These are phyloP conservation scores for Thraustochytrium striatum DNA, from an alignment of 352 stramenopile species.

Conservation along the genomic window DNA sequence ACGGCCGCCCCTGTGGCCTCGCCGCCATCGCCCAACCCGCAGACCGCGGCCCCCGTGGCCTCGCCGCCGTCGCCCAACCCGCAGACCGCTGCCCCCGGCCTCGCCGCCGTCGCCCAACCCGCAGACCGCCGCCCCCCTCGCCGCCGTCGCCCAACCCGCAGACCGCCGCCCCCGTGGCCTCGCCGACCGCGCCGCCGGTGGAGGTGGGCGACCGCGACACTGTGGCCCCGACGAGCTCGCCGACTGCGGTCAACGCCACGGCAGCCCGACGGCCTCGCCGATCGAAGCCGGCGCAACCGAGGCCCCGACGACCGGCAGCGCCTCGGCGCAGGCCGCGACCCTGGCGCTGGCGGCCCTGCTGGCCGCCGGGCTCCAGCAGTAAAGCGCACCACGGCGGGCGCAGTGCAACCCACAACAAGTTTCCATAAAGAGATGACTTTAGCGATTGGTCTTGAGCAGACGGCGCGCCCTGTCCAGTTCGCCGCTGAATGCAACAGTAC, in stretches of 20 bases:
- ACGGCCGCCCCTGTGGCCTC: neutral
- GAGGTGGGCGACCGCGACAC: neutral
- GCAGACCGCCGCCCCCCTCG: neutral
- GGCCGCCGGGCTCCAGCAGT: neutral
- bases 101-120: neutral
- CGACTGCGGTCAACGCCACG: too few species aligned
- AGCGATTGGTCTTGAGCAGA: constrained; percentile 17
- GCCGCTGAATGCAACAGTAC: constrained; percentile 10
- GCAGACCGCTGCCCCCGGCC: neutral
- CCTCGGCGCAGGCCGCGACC: neutral
- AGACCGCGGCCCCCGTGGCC: neutral
- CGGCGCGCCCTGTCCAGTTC: constrained; percentile 24
- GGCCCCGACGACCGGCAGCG: neutral
- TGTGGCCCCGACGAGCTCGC: neutral
- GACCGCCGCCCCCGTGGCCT: neutral
- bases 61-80: neutral
- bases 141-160: neutral
- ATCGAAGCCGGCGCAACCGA: neutral
- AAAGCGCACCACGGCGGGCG: neutral
- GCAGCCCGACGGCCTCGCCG: neutral
- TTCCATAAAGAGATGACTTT: neutral
- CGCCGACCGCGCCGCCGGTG: neutral
- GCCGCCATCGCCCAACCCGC: neutral
- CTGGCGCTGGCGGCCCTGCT: neutral
- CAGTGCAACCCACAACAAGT: neutral